These are phyloP conservation scores for Eucalyptus viminalis DNA, from an alignment of 345 rosid genomes.

Conservation along the genomic window DNA sequence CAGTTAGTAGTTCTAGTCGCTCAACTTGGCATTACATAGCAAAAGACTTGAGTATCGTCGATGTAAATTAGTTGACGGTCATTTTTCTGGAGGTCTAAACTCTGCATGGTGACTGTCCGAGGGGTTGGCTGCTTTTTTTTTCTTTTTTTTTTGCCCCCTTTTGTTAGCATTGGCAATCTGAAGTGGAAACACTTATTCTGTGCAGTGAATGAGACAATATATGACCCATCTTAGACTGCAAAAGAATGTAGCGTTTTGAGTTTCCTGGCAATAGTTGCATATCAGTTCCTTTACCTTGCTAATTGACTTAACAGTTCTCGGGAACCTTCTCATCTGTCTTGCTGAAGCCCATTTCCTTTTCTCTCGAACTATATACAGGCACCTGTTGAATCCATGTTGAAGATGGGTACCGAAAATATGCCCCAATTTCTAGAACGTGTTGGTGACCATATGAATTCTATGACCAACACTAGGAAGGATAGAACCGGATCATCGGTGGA, in stretches of 20 bases:
- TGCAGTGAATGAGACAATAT: not conserved
- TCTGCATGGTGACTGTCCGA: no score
- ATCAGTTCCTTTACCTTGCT: not conserved
- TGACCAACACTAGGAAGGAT: no score
- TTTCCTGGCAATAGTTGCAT: accelerated
- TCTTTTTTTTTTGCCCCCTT: no score
- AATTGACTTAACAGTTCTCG: not conserved
- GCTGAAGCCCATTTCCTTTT: not conserved
- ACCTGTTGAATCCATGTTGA: no score
- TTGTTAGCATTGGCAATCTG: not conserved
- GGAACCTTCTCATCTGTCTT: accelerated
- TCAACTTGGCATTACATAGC: not conserved
- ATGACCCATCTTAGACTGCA: accelerated
- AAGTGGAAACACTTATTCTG: not conserved
- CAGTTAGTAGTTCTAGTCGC: accelerated
- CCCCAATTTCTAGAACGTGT: no score
- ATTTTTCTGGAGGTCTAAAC: no score
- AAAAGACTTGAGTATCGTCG: not conserved
- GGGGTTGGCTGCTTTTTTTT: accelerated
- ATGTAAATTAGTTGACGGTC: not conserved
- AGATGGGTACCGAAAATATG: accelerated
- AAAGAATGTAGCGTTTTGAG: not conserved
- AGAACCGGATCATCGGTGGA: no score
- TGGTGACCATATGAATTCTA: accelerated
- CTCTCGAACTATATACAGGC: no score